These are phyloP conservation scores for Circinella umbellata DNA, from an alignment of 371 early-diverging fungal genomes.

Conservation along the genomic window DNA sequence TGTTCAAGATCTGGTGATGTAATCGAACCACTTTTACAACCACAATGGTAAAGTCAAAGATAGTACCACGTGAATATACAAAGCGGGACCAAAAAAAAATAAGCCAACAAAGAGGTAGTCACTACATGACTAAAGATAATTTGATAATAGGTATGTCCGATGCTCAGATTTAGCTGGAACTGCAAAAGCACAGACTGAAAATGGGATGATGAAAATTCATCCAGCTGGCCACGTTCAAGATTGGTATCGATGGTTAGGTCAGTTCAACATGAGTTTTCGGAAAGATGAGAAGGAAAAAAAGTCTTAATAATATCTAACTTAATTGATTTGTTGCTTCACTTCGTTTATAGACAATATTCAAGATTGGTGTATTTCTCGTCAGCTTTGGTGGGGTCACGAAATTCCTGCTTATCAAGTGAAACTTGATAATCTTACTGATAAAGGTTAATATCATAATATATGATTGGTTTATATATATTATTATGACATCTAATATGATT, in stretches of 20 bases:
- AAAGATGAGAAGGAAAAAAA: too few species aligned
- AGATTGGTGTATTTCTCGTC: conserved; percentile 99
- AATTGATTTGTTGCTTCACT: too few species aligned
- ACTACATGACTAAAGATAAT: not conserved
- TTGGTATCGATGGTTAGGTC: conserved; percentile 96
- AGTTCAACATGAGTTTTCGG: conserved; percentile 10
- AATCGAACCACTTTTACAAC: conserved; percentile 96
- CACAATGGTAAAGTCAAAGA: conserved; percentile 87
- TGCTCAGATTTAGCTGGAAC: conserved; percentile 79
- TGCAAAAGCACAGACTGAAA: conserved; percentile 74
- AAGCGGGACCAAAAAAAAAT: not conserved
- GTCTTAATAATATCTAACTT: too few species aligned
- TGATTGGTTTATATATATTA: not conserved
- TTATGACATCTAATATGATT: not conserved
- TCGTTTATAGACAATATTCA: conserved; percentile 74
- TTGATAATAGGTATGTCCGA: conserved; percentile 78
- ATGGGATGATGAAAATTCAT: conserved; percentile 74
- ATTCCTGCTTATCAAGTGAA: conserved; percentile 96
- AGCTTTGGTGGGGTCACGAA: conserved; percentile 99
- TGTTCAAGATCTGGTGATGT: conserved; percentile 96
- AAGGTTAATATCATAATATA: not conserved
- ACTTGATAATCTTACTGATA: conserved; percentile 38
- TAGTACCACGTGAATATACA: not conserved
- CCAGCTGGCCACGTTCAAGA: conserved; percentile 86
- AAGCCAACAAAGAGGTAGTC: too few species aligned